Base-by-base conservation (phyloP, 169 alveolate species). In the Eimeria necatrix region DNA sequence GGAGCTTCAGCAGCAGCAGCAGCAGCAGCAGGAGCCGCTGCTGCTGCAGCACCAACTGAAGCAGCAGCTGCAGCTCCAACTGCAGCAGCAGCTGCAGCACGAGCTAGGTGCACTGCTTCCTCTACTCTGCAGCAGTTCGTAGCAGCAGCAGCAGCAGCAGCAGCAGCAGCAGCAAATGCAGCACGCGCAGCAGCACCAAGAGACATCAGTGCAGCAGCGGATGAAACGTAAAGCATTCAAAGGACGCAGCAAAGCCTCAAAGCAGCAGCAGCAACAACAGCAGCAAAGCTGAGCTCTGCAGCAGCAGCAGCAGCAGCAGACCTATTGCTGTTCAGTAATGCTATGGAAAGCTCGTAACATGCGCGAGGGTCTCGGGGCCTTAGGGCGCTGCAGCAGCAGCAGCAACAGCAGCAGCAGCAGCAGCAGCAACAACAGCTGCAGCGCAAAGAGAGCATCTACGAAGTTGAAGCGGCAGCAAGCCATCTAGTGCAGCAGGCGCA, bases 281-380 rank as follows among this genome's bases (percentile, higher is more conserved):
- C 64, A 56, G 8, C 64, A 14, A 56, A 14, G 64, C 64, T 9
- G 64, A 8, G 8, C 14, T 8, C 64, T 9, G 64, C 64, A 56
- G 64, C 64, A 56, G 20, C 64, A 56, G 64, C 64, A 56, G 64
- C 64, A 56, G 64, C 64, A 56, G 64, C 64, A 56, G 64, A 56
- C 64, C 20, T 56, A 14, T 14, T 56, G 64, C n/a, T 9, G 16
- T 61, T 61, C n/a, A 61, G 73, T 14, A 61, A 10, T 61, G 73
- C 73, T 61, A 10, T 61, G 73, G 73, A 61, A 3, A 61, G n/a
- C n/a, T 61, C 73, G n/a, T 61, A 61, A 61, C 73, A 61, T 7
- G 73, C 73, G 6, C 73, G 73, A 61, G 73, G 73, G 73, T 61
- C 73, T 61, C 73, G 73, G 24, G 73, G 73, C 73, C 73, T 61